Evolutionary conservation across 2,329 filamentous ascomycete species (phyloP).

Genomic region (Colletotrichum liriopes): DNA sequence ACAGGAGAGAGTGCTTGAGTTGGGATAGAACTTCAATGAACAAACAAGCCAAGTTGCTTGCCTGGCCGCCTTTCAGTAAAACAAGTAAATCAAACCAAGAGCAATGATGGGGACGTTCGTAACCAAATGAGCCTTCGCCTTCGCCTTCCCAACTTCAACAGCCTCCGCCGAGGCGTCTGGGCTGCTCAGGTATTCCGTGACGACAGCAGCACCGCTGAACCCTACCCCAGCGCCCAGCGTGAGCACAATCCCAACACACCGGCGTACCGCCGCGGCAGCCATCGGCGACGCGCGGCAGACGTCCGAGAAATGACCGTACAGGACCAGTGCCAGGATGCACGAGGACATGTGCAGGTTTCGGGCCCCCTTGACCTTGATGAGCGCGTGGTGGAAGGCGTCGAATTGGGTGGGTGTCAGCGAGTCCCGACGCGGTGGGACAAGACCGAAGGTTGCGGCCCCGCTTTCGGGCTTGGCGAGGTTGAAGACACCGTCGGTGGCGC

Average conservation of each 20-base stretch:
- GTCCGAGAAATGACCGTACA: slow-evolving; percentile 32
- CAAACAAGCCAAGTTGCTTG: fast-evolving
- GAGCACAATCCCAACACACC: slow-evolving; percentile 34
- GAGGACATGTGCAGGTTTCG: slow-evolving; percentile 39
- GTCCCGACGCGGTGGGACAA: slow-evolving; percentile 27
- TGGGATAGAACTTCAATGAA: fast-evolving
- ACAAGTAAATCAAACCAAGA: slow-evolving; percentile 18
- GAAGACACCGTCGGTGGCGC: slow-evolving; percentile 30
- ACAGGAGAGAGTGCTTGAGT: fast-evolving
- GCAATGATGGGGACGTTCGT: slow-evolving; percentile 32
- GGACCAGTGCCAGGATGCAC: slow-evolving; percentile 24
- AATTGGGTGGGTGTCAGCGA: slow-evolving; percentile 27
- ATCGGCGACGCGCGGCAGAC: slow-evolving; percentile 32
- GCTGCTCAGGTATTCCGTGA: slow-evolving; percentile 25
- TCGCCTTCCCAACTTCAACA: slow-evolving; percentile 23
- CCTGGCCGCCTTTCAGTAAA: background rate
- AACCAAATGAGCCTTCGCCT: slow-evolving; percentile 27
- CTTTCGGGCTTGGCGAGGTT: slow-evolving; percentile 35
- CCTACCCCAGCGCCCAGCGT: slow-evolving; percentile 30
- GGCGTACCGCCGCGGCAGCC: slow-evolving; percentile 22
- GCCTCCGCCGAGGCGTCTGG: slow-evolving; percentile 16
- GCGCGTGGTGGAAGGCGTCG: slow-evolving; percentile 39
- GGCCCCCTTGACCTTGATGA: slow-evolving; percentile 39
- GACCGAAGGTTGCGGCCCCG: slow-evolving; percentile 35
- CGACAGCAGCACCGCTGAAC: slow-evolving; percentile 31